Evolutionary conservation across 805 yeast genomes (phyloP).

Genomic region (Suhomyces xylopsoci): DNA sequence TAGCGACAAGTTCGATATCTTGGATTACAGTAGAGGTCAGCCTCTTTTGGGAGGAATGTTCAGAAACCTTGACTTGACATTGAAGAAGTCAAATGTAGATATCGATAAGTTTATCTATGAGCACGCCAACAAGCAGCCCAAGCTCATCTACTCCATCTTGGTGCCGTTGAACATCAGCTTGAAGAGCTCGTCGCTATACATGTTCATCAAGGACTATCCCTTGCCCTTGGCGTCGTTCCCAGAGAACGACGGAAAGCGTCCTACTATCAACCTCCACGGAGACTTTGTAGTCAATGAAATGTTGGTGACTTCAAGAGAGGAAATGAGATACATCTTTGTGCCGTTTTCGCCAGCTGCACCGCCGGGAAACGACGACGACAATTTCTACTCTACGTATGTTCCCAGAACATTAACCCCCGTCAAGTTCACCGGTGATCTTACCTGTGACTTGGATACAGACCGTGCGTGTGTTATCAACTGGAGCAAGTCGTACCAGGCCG

Average conservation of each 20-base stretch:
- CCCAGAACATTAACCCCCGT: slow-evolving; percentile 64
- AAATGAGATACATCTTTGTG: slow-evolving; percentile 50
- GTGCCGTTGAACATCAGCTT: slow-evolving; percentile 49
- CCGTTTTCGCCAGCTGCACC: slow-evolving; percentile 56
- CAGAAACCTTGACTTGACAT: slow-evolving; percentile 26
- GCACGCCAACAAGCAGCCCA: slow-evolving; percentile 51
- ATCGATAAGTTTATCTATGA: slow-evolving; percentile 36
- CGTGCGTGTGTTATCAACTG: slow-evolving; percentile 55
- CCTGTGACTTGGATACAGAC: slow-evolving; percentile 43
- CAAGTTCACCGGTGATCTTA: slow-evolving; percentile 51
- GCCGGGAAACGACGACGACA: slow-evolving; percentile 36
- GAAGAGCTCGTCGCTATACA: slow-evolving; percentile 39
- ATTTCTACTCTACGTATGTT: slow-evolving; percentile 54
- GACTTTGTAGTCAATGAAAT: slow-evolving; percentile 60
- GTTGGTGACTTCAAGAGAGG: slow-evolving; percentile 39
- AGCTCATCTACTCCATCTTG: slow-evolving; percentile 51
- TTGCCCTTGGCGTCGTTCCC: slow-evolving; percentile 56
- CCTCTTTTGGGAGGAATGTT: slow-evolving; percentile 29
- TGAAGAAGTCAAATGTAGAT: slow-evolving; percentile 29
- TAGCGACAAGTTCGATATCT: slow-evolving; percentile 31
- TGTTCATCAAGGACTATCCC: slow-evolving; percentile 54
- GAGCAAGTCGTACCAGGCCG: slow-evolving; percentile 64
- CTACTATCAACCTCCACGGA: slow-evolving; percentile 32
- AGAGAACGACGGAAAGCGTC: slow-evolving; percentile 20
- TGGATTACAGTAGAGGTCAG: slow-evolving; percentile 34